Evolutionary conservation across 106 monocot species (phyloP).

Genomic region (Narthecium ossifragum): DNA sequence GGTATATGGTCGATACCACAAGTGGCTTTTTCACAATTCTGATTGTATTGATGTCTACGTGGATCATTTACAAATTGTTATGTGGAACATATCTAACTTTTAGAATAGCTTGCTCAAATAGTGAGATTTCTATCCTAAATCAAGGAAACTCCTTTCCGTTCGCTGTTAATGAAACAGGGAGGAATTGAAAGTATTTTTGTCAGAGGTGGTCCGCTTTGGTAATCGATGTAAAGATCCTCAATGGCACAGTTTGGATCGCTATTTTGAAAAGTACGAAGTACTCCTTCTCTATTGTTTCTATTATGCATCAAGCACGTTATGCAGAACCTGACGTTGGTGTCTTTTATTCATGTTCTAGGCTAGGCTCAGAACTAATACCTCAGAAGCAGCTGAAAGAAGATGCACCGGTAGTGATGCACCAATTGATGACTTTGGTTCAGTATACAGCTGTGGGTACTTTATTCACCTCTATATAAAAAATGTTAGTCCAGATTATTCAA

Average conservation of each 20-base stretch:
- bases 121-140: too few species aligned
- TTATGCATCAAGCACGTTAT: neutral
- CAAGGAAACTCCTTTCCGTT: too few species aligned
- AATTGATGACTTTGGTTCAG: conserved; percentile 64
- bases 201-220: conserved; percentile 83
- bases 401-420: conserved; percentile 54
- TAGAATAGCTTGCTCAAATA: too few species aligned
- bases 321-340: neutral
- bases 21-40: too few species aligned
- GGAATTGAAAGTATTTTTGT: conserved; percentile 75
- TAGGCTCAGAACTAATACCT: conserved; percentile 54
- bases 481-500: too few species aligned
- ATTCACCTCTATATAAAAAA: too few species aligned
- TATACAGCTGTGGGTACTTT: conserved; percentile 67
- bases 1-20: conserved; percentile 28
- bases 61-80: too few species aligned
- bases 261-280: conserved; percentile 68
- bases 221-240: conserved; percentile 93
- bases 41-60: too few species aligned
- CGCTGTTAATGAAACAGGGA: conserved; percentile 40
- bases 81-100: too few species aligned
- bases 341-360: conserved; percentile 30
- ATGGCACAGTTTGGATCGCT: conserved; percentile 86
- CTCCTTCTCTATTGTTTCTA: too few species aligned
- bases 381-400: conserved; percentile 65